These are phyloP conservation scores for Fusarium sp. DNA, from an alignment of 2,329 filamentous ascomycete species.

Conservation along the genomic window DNA sequence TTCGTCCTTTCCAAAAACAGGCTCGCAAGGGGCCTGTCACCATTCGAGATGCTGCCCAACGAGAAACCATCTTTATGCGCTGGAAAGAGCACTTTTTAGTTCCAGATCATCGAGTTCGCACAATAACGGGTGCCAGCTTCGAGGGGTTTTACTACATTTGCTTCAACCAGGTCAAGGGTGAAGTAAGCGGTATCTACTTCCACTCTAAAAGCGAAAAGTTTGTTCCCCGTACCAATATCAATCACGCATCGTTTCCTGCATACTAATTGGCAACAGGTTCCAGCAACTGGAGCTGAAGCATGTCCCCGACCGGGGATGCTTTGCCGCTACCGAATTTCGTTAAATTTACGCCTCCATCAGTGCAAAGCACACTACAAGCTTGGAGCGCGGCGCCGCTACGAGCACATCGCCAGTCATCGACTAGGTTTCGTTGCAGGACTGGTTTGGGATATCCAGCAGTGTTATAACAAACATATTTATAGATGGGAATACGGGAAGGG, in stretches of 20 bases:
- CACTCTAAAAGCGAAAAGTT: slow-evolving; percentile 98
- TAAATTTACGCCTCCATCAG: slow-evolving; percentile 36
- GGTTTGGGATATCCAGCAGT: slow-evolving; percentile 20
- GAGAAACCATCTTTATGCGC: slow-evolving; percentile 95
- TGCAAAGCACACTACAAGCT: background rate
- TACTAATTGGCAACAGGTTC: slow-evolving; percentile 65
- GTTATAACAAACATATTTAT: slow-evolving; percentile 39
- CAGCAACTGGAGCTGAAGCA: slow-evolving; percentile 94
- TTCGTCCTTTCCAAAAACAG: slow-evolving; percentile 76
- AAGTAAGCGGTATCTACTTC: slow-evolving; percentile 94
- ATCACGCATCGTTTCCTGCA: background rate
- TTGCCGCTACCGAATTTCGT: slow-evolving; percentile 84
- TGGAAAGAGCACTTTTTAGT: slow-evolving; percentile 99
- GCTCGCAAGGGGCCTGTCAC: slow-evolving; percentile 64
- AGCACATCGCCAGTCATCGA: slow-evolving; percentile 8
- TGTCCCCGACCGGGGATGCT: slow-evolving; percentile 85
- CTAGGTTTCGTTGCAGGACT: slow-evolving; percentile 11
- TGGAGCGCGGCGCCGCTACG: slow-evolving; percentile 1
- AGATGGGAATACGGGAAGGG: slow-evolving; percentile 37
- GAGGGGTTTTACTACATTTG: slow-evolving; percentile 99
- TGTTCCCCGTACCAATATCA: slow-evolving; percentile 50
- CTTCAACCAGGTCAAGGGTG: slow-evolving; percentile 91
- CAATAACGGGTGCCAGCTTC: slow-evolving; percentile 93
- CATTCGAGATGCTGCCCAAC: slow-evolving; percentile 78
- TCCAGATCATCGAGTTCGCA: slow-evolving; percentile 90